Percentiles rank a stretch among this genome's conserved stretches.
Evolutionary conservation across 148 eudicot genomes (phyloP).

Genomic region (Rhododendron mucronatum): DNA sequence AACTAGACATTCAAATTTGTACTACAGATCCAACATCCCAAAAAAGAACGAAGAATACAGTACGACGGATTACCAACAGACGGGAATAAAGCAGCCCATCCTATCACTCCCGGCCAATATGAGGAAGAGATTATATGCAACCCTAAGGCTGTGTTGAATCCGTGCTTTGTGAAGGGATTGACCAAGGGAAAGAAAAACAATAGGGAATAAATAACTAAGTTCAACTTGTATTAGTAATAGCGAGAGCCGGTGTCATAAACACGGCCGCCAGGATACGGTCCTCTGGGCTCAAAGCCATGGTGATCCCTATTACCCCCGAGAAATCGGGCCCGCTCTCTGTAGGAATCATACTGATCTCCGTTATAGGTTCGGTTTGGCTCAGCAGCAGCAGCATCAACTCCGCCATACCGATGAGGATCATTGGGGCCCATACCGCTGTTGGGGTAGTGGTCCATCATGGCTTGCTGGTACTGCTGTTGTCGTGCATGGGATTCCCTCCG

Average conservation of each 20-base stretch:
- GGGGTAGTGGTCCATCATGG: conserved; percentile 37
- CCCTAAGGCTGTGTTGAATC: not conserved
- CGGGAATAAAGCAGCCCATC: not conserved
- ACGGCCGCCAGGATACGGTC: conserved; percentile 68
- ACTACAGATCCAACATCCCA: not conserved
- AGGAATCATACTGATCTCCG: conserved; percentile 52
- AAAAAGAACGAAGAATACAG: not conserved
- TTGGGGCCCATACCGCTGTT: conserved; percentile 30
- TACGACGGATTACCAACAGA: not conserved
- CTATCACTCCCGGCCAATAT: not conserved
- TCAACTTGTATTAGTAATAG: conserved; percentile 36
- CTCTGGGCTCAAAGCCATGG: conserved; percentile 57
- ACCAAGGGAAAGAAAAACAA: not conserved
- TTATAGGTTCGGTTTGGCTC: conserved; percentile 48
- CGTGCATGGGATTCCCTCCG: conserved; percentile 70
- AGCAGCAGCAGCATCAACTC: conserved; percentile 19
- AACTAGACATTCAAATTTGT: not conserved
- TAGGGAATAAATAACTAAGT: not conserved
- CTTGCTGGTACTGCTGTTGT: conserved; percentile 68
- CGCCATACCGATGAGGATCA: conserved; percentile 48
- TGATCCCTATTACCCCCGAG: conserved; percentile 51
- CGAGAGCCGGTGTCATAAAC: conserved; percentile 69
- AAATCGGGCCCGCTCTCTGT: conserved; percentile 55
- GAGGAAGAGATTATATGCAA: not conserved
- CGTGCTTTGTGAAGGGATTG: not conserved